Conservation (phyloP, 495 filamentous ascomycete species). For the Mytilinidion resinicola region DNA sequence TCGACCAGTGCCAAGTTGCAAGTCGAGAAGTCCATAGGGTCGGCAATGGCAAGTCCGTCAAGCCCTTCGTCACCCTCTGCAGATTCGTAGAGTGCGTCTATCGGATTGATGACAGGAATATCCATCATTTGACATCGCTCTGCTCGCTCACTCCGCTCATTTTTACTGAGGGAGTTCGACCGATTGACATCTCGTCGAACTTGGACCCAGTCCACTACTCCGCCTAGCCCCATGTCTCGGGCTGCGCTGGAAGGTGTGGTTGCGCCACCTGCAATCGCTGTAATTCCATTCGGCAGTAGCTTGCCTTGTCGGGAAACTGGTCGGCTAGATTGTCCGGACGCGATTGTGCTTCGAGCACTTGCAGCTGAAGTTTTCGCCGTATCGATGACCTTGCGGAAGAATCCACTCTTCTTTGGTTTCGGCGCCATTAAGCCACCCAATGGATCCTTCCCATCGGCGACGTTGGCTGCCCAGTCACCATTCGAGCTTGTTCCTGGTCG, state of each 20-base stretch:
- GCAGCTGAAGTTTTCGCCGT: slow-evolving; percentile 91
- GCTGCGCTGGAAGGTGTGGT: slow-evolving; percentile 39
- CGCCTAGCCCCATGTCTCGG: slow-evolving; percentile 60
- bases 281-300: slow-evolving; percentile 17
- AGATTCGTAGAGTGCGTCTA: slow-evolving; percentile 78
- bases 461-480: slow-evolving; percentile 36
- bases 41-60: slow-evolving; percentile 73
- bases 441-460: slow-evolving; percentile 46
- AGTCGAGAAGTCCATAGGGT: slow-evolving; percentile 72
- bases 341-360: slow-evolving; percentile 78
- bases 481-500: slow-evolving; percentile 43
- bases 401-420: slow-evolving; percentile 85
- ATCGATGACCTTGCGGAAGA: slow-evolving; percentile 94
- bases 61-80: slow-evolving; percentile 87
- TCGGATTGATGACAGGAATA: slow-evolving; percentile 75
- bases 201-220: slow-evolving; percentile 82
- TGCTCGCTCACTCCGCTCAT: slow-evolving; percentile 77
- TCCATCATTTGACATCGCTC: slow-evolving; percentile 95
- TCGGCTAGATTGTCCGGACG: slow-evolving; percentile 47
- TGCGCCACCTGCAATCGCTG: slow-evolving; percentile 49
- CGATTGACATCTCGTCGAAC: slow-evolving; percentile 92
- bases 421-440: slow-evolving; percentile 80
- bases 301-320: slow-evolving; percentile 20
- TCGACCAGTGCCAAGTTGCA: slow-evolving; percentile 83
- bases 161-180: slow-evolving; percentile 83